phyloP scores from a whole-genome alignment of 306 rosid genomes.

The Arachis stenosperma region DNA sequence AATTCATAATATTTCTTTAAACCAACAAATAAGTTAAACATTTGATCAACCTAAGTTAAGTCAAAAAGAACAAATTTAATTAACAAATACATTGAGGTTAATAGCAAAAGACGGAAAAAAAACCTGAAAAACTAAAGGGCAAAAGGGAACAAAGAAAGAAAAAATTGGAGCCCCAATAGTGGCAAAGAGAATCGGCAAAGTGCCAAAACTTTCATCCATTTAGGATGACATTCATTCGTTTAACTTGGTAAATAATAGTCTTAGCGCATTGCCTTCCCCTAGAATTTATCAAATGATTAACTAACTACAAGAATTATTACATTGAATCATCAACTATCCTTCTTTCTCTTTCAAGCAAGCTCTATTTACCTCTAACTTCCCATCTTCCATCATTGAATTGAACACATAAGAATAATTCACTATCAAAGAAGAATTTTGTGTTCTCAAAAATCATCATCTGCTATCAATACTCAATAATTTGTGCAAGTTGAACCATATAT shows the following conservation, averaged over 20 bases:
- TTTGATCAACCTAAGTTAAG: too few species aligned
- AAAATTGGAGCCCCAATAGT: slow-evolving; percentile 45
- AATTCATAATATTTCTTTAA: too few species aligned
- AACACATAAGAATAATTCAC: slow-evolving; percentile 48
- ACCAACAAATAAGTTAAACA: too few species aligned
- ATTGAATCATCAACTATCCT: slow-evolving; percentile 6
- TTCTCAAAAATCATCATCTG: slow-evolving; percentile 42
- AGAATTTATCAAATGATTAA: slow-evolving; percentile 32
- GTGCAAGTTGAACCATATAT: slow-evolving; percentile 51
- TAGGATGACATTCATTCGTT: slow-evolving; percentile 46
- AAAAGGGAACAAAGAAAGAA: slow-evolving; percentile 42
- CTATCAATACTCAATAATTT: slow-evolving; percentile 78
- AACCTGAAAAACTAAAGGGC: too few species aligned
- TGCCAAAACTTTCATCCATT: slow-evolving; percentile 37
- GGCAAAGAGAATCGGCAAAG: slow-evolving; percentile 43
- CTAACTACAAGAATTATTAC: slow-evolving; percentile 39
- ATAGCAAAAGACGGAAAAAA: too few species aligned
- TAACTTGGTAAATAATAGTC: slow-evolving; percentile 13
- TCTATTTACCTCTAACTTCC: slow-evolving; percentile 47
- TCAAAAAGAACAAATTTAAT: too few species aligned
- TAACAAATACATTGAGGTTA: too few species aligned
- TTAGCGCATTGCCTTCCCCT: slow-evolving; percentile 39
- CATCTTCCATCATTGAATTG: slow-evolving; percentile 28
- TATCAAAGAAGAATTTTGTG: slow-evolving; percentile 47
- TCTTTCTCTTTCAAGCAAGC: slow-evolving; percentile 38